Conservation (phyloP, 768 basidiomycete genomes). For the Lactarius hengduanensis region DNA sequence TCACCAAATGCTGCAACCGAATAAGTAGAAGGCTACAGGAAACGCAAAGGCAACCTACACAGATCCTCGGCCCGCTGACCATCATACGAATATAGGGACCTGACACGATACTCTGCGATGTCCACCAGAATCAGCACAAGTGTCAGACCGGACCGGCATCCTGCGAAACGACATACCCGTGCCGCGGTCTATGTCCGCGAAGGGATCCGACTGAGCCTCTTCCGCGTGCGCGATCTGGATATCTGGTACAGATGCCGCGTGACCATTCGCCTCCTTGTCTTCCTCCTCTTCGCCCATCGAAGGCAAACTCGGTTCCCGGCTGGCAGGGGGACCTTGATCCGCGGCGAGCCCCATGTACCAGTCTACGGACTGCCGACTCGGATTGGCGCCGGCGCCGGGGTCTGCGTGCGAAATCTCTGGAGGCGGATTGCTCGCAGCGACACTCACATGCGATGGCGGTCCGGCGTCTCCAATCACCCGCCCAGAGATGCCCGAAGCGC, state of each 20-base stretch:
- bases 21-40: slow-evolving; percentile 17
- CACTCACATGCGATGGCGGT: slow-evolving; percentile 67
- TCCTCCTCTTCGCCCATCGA: slow-evolving; percentile 63
- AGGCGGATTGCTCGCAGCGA: slow-evolving; percentile 46
- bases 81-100: slow-evolving; percentile 81
- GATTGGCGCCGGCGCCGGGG: slow-evolving; percentile 34
- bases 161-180: slow-evolving; percentile 44
- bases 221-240: slow-evolving; percentile 55
- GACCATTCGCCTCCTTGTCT: slow-evolving; percentile 38
- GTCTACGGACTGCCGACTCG: slow-evolving; percentile 68
- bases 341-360: slow-evolving; percentile 91
- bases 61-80: slow-evolving; percentile 89
- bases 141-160: neutral
- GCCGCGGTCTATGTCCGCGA: slow-evolving; percentile 72
- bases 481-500: slow-evolving; percentile 65
- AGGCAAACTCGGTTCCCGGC: slow-evolving; percentile 43
- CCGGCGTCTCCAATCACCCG: slow-evolving; percentile 72
- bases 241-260: slow-evolving; percentile 45
- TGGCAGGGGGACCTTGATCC: slow-evolving; percentile 47
- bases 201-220: slow-evolving; percentile 42
- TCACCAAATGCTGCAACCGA: slow-evolving; percentile 64
- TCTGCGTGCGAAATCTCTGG: slow-evolving; percentile 40
- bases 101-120: slow-evolving; percentile 62
- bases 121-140: slow-evolving; percentile 16
- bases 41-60: slow-evolving; percentile 47